Percentiles rank a stretch among this genome's conserved stretches.
Evolutionary conservation across 371 early-diverging fungal species (phyloP).

Genomic region (Zychaea mexicana): DNA sequence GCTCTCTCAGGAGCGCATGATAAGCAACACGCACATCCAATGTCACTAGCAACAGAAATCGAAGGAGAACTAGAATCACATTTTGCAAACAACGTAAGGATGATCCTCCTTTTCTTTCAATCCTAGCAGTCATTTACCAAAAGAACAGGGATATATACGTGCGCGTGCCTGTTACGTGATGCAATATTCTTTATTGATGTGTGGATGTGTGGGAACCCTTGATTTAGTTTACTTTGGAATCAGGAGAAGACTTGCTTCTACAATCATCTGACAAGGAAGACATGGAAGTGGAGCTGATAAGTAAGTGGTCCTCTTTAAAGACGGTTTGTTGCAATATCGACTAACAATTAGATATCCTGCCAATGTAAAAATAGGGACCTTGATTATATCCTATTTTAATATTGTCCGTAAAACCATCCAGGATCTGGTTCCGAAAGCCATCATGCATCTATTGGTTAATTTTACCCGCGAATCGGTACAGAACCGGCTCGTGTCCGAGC

Average conservation of each 20-base stretch:
- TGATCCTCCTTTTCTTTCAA: not conserved
- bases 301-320: too few species aligned
- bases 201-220: too few species aligned
- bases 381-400: slow-evolving; percentile 84
- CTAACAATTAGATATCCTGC: not conserved
- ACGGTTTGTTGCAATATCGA: too few species aligned
- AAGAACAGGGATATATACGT: too few species aligned
- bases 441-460: slow-evolving; percentile 87
- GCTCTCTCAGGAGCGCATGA: slow-evolving; percentile 7
- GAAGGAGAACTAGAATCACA: slow-evolving; percentile 9
- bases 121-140: too few species aligned
- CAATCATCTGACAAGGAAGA: slow-evolving; percentile 69
- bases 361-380: slow-evolving; percentile 44
- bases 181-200: too few species aligned
- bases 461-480: slow-evolving; percentile 78
- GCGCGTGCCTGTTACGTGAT: slow-evolving; percentile 4
- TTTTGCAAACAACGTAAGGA: slow-evolving; percentile 4
- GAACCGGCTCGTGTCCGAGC: slow-evolving; percentile 77
- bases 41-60: not conserved
- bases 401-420: slow-evolving; percentile 85
- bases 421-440: slow-evolving; percentile 92
- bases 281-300: slow-evolving; percentile 82
- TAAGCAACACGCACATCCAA: not conserved
- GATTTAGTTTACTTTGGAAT: slow-evolving; percentile 8
- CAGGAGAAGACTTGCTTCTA: slow-evolving; percentile 1